Base-by-base conservation (phyloP, 768 basidiomycete species). In the Boletus eberwhitei region DNA sequence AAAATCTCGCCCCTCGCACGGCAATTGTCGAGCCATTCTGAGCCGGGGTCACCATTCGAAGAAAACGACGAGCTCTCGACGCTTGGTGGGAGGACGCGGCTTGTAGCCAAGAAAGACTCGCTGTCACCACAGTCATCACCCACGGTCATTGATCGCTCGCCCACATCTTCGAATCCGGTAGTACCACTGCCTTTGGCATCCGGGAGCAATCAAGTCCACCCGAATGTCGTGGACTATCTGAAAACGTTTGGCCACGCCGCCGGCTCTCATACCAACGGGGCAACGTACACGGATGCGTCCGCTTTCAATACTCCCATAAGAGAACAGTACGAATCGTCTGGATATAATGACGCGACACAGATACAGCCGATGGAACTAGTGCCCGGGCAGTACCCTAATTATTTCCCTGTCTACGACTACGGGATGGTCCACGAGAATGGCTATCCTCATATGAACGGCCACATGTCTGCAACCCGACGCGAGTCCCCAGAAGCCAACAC, bases 341-440 rank as follows among this genome's bases (percentile, higher is more conserved):
- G 52, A 17, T 71, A 63, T 29, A 54, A 48, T 16, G 54, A 68
- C 48, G 34, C 64, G 17, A 24, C 56, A 31, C 62, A 64, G 38
- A 66, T 68, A 47, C 71, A 70, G 34, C 58, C 69, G 37, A 70
- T 71, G 60, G 65, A 73, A 35, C 54, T 71, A 16, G 62, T 70
- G 1, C 59, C 70, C 2, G 70, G 70, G 9, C 70, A 64, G 36
- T 82, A 84, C 72, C 87, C 87, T 14, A 81, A 78, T 62, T 89
- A 88, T 62, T 88, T 90, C 77, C 79, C 86, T 1, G 87, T 88
- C 32, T 88, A 86, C 60, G 87, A 88, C 65, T 88, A 89, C 64
- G 79, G 76, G 21, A 70, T 76, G 59, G 71, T 66, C 40, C 50
- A 60, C 39, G 59, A 64, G 60, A 59, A 61, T 38, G 59, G 69